A percentile compares a stretch with the other conserved stretches of the same genome.
Conservation (phyloP, 2,329 filamentous ascomycete species). For the Epichloe hybrida region DNA sequence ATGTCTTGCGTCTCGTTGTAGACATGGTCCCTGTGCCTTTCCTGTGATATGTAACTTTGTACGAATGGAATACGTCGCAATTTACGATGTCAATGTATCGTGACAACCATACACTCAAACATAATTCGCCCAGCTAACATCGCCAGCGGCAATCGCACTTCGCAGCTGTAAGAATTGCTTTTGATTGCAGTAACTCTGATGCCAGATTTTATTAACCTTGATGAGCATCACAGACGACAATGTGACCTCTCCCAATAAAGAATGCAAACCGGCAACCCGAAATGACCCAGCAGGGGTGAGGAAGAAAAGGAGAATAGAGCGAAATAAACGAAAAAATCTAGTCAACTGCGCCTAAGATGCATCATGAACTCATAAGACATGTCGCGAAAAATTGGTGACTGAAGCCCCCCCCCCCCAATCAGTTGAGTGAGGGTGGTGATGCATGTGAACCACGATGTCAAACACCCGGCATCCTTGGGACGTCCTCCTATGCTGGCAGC, state of each 20-base stretch:
- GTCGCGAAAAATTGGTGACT: background rate
- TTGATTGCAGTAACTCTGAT: background rate
- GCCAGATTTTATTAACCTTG: background rate
- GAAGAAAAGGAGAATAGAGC: background rate
- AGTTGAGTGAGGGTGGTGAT: background rate
- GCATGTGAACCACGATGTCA: background rate
- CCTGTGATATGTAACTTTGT: background rate
- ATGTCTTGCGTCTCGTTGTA: background rate
- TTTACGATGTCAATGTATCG: background rate
- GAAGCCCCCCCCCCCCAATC: background rate
- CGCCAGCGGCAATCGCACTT: background rate
- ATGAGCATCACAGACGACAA: background rate
- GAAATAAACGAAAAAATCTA: background rate
- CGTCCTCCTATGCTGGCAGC: conserved; percentile 5
- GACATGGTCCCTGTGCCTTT: background rate
- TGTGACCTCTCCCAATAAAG: background rate
- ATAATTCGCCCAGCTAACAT: background rate
- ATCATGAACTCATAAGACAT: conserved; percentile 3
- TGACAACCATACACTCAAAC: too few species aligned
- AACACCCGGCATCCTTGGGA: background rate
- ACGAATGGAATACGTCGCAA: background rate
- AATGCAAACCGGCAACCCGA: background rate
- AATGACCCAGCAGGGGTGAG: background rate
- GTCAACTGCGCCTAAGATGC: conserved; percentile 7
- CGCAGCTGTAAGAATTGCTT: background rate